These are phyloP conservation scores for Chytriomyces sp. DNA, from an alignment of 192 early-diverging fungal species.

Conservation along the genomic window DNA sequence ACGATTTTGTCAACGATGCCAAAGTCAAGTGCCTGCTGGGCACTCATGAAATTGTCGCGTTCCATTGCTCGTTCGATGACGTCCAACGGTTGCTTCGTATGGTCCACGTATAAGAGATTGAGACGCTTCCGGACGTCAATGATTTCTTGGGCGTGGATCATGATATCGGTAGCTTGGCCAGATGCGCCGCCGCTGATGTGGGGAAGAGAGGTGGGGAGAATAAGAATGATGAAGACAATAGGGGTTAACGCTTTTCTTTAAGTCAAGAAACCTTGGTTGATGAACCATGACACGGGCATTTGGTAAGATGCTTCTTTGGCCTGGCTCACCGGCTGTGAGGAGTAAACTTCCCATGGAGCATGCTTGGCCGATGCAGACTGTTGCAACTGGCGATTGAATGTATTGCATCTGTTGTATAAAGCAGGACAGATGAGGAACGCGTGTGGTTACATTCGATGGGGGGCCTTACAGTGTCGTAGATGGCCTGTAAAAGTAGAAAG, in stretches of 20 bases:
- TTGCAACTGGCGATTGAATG: slow-evolving; percentile 89
- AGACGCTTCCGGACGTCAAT: slow-evolving; percentile 79
- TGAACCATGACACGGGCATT: slow-evolving; percentile 97
- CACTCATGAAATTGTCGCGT: slow-evolving; percentile 92
- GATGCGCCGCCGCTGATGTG: slow-evolving; percentile 83
- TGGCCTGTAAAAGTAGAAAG: slow-evolving; percentile 35
- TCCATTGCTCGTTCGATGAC: slow-evolving; percentile 92
- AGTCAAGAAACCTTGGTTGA: slow-evolving; percentile 69
- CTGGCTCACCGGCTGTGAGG: slow-evolving; percentile 86
- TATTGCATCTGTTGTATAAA: slow-evolving; percentile 63
- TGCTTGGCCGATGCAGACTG: slow-evolving; percentile 95
- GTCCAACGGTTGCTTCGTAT: slow-evolving; percentile 81
- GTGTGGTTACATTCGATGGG: neutral
- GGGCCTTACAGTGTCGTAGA: slow-evolving; percentile 45
- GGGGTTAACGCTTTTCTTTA: no score
- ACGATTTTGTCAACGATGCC: slow-evolving; percentile 91
- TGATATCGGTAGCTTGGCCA: slow-evolving; percentile 96
- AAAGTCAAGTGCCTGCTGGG: slow-evolving; percentile 86
- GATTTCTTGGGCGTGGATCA: slow-evolving; percentile 96
- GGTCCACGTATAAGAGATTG: slow-evolving; percentile 85
- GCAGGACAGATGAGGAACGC: neutral
- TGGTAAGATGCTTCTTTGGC: slow-evolving; percentile 84
- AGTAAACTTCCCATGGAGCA: slow-evolving; percentile 98
- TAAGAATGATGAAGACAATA: no score
- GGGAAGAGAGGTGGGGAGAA: neutral